Percentiles rank a stretch among this genome's conserved stretches.
Conservation (phyloP, 169 alveolate species). For the Cyclospora cayetanensis region DNA sequence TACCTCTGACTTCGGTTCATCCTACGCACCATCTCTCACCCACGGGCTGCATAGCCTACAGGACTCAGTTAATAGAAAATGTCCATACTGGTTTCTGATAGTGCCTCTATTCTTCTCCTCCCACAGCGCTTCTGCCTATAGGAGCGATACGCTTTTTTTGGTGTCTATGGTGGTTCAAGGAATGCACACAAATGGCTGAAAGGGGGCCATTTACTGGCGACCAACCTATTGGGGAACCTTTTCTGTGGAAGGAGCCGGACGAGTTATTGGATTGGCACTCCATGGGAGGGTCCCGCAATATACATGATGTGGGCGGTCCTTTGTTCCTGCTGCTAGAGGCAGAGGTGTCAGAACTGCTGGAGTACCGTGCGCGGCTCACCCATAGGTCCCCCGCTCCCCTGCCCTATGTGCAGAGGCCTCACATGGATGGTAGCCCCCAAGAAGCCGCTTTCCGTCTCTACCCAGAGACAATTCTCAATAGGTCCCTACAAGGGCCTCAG, state of each 20-base stretch:
- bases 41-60: too few species aligned
- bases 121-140: background rate
- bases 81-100: too few species aligned
- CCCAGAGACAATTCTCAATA: background rate
- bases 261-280: background rate
- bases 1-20: too few species aligned
- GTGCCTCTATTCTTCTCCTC: background rate
- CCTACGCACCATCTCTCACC: too few species aligned
- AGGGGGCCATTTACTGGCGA: too few species aligned
- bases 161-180: background rate
- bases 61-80: too few species aligned
- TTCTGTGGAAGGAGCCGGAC: background rate
- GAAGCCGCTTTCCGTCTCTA: background rate
- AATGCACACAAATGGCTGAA: too few species aligned
- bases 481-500: background rate
- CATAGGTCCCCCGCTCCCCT: background rate
- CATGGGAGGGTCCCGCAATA: background rate
- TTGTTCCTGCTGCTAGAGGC: background rate
- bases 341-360: constrained; percentile 5
- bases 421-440: background rate
- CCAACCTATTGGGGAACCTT: too few species aligned
- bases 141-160: background rate
- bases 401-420: background rate
- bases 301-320: background rate
- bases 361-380: background rate